A percentile compares a stretch with the other conserved stretches of the same genome.
Evolutionary conservation across 2,329 filamentous ascomycete genomes (phyloP).

Genomic region (Bipolaris gigantea): DNA sequence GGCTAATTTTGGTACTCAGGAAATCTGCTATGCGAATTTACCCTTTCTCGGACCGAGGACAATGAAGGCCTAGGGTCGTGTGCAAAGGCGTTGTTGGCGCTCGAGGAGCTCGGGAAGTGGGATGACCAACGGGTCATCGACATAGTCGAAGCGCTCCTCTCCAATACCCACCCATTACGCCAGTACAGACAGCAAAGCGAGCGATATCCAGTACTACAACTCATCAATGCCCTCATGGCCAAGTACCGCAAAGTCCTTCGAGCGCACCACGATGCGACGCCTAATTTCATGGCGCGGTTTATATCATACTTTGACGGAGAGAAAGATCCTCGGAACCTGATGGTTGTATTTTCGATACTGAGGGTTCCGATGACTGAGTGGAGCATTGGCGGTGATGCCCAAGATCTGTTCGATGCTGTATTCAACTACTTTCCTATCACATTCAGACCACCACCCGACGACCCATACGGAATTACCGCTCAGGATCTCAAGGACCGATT

Average conservation of each 20-base stretch:
- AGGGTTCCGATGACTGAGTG: conserved; percentile 70
- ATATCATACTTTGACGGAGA: conserved; percentile 68
- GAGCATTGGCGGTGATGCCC: conserved; percentile 61
- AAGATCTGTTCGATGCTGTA: conserved; percentile 65
- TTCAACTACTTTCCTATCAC: conserved; percentile 76
- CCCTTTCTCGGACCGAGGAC: conserved; percentile 64
- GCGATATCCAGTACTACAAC: conserved; percentile 62
- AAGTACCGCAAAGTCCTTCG: conserved; percentile 53
- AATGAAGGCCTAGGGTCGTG: conserved; percentile 58
- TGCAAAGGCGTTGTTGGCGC: conserved; percentile 59
- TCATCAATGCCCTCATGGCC: conserved; percentile 64
- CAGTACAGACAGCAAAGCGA: conserved; percentile 64
- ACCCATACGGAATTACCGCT: conserved; percentile 70
- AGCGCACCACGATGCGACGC: conserved; percentile 55
- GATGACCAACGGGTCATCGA: conserved; percentile 58
- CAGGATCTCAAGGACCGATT: conserved; percentile 68
- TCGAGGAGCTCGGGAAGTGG: conserved; percentile 64
- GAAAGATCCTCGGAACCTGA: conserved; percentile 69
- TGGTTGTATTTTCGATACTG: conserved; percentile 70
- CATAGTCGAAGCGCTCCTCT: conserved; percentile 54
- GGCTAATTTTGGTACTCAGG: conserved; percentile 41
- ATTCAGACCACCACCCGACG: conserved; percentile 68
- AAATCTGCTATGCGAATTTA: conserved; percentile 62
- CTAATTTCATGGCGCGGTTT: conserved; percentile 61
- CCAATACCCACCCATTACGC: conserved; percentile 61